These are phyloP conservation scores for Coniophora puteana DNA, from an alignment of 1,284 basidiomycete species.

Conservation along the genomic window DNA sequence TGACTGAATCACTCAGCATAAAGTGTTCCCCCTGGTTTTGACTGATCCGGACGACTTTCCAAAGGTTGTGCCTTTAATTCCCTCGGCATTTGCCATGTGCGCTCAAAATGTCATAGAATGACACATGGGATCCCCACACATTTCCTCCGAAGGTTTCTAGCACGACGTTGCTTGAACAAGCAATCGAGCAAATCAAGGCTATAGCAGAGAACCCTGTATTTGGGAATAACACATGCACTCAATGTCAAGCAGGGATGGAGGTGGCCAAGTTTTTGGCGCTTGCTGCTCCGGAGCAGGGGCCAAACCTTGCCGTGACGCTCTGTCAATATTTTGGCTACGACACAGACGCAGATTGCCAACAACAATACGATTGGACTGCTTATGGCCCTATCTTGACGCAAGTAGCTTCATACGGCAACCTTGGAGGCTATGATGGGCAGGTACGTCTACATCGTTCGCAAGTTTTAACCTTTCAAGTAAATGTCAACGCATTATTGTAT, in stretches of 20 bases:
- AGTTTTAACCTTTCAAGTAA: constrained; percentile 5
- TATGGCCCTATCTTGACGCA: constrained; percentile 63
- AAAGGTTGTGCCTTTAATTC: constrained; percentile 23
- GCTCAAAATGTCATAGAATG: constrained; percentile 29
- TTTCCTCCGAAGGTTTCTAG: constrained; percentile 53
- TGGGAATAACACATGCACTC: constrained; percentile 48
- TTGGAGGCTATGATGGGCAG: constrained; percentile 68
- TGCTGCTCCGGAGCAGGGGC: constrained; percentile 60
- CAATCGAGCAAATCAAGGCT: constrained; percentile 50
- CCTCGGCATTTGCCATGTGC: background rate
- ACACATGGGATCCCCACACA: constrained; percentile 61
- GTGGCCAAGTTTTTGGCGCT: constrained; percentile 64
- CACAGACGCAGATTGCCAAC: constrained; percentile 46
- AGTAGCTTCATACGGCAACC: constrained; percentile 62
- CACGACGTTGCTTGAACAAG: constrained; percentile 41
- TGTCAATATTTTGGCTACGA: constrained; percentile 61
- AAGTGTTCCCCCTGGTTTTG: constrained; percentile 51
- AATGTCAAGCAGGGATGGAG: constrained; percentile 60
- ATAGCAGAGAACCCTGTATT: constrained; percentile 51
- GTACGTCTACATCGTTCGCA: constrained; percentile 25
- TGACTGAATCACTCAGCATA: constrained; percentile 35
- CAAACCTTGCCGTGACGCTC: constrained; percentile 52
- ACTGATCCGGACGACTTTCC: constrained; percentile 59
- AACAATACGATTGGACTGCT: constrained; percentile 42
- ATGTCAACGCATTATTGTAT: constrained; percentile 4